Base-by-base conservation (phyloP, 202 grass and related monocot species). In the Setaria viridis region DNA sequence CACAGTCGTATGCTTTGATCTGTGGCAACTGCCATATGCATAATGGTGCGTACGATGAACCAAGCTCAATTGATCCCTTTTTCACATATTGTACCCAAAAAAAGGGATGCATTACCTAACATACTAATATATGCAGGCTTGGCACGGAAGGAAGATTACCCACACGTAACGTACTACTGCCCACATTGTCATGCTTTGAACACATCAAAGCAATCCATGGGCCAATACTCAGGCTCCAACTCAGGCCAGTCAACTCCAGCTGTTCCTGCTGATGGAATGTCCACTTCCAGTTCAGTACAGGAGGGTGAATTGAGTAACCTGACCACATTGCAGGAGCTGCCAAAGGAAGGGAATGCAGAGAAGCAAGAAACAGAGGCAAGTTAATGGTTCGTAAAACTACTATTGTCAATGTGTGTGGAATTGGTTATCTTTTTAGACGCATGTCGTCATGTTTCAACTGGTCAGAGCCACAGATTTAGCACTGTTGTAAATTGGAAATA, bases 1-100 rank as follows among this genome's bases (percentile, higher is more conserved):
- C 92, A 33, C 97, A 99, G 13, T 94, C 93, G 0, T 99, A 99
- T 25, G 97, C 97, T 63, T 91, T 99, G 80, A 99, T 99, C 51
- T 99, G 97, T 88, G 93, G 97, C 43, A 96, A 91, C 76, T 99
- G 97, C 73, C 83, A 87, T 81, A 96, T 99, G 97, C 97, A 99
- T 84, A 99, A 99, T 84, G 97, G 97, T 99, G 47, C 6, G 86
- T 81, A 56, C 29, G 33, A 69, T 82, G 70, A 84, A 83, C 19
- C 48, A 45, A 80, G 14, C 35, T 68, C 19, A 43, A 70, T 54
- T 58, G 2, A 65, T 51, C 51, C 51, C 21, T 69, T 83, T 84
- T 85, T 25, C 66, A 76, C 7, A 41, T 71, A 42, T 21, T 76
- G 6, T 8, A 9, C 46, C 46, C 6, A 1, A 80, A 72, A 58